phyloP scores from a whole-genome alignment of 1,284 basidiomycete genomes.

The Singerocomus rubriflavus region DNA sequence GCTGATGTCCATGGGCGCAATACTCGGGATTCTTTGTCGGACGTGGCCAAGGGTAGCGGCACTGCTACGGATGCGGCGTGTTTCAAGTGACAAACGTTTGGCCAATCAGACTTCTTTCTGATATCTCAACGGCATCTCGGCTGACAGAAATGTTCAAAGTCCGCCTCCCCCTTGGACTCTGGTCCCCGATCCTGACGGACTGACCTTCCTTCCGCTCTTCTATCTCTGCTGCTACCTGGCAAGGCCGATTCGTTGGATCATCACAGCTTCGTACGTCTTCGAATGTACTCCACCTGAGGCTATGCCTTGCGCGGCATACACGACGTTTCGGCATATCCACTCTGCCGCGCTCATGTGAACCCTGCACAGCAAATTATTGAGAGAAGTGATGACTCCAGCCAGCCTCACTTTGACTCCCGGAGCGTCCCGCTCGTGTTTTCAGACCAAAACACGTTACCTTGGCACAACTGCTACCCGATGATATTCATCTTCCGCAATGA shows the following conservation, averaged over 20 bases:
- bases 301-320: neutral
- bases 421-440: neutral
- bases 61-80: neutral
- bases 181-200: too few relatives aligned
- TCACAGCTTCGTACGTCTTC: neutral
- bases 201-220: too few relatives aligned
- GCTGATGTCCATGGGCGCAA: neutral
- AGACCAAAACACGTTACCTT: neutral
- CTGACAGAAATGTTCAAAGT: neutral
- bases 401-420: slow-evolving; percentile 6
- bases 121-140: slow-evolving; percentile 7
- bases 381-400: neutral
- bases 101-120: slow-evolving; percentile 2
- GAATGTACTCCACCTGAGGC: neutral
- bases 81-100: neutral
- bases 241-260: neutral
- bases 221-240: too few relatives aligned
- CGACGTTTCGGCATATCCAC: neutral
- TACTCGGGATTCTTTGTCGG: neutral
- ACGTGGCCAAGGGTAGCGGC: too few relatives aligned
- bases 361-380: too few relatives aligned
- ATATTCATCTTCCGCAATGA: neutral
- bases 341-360: too few relatives aligned
- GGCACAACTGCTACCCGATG: too few relatives aligned
- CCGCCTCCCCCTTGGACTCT: neutral